Percentiles rank a stretch among this genome's conserved stretches.
Evolutionary conservation across 2,329 filamentous ascomycete species (phyloP).

Genomic region (Colletotrichum magnum): DNA sequence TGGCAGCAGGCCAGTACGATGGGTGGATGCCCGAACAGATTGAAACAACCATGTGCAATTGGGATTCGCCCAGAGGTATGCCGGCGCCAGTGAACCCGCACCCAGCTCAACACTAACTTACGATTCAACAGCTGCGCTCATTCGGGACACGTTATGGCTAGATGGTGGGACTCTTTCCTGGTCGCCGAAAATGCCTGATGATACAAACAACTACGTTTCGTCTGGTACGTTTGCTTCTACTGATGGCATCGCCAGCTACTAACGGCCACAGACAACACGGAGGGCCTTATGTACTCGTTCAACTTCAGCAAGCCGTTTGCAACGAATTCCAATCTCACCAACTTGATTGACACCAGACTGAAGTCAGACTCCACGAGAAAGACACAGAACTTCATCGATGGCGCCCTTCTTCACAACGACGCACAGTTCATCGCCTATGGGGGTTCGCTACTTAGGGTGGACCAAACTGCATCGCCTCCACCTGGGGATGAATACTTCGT

Average conservation of each 20-base stretch:
- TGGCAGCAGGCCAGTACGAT: conserved; percentile 58
- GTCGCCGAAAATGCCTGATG: conserved; percentile 61
- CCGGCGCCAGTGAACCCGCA: neutral
- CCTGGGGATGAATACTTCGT: conserved; percentile 58
- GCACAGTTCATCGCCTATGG: conserved; percentile 76
- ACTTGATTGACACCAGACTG: conserved; percentile 61
- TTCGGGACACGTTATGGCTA: conserved; percentile 75
- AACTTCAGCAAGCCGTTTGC: conserved; percentile 72
- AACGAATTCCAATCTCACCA: conserved; percentile 65
- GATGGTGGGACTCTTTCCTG: conserved; percentile 74
- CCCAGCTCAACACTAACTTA: neutral
- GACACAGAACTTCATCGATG: conserved; percentile 72
- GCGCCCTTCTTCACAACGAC: conserved; percentile 76
- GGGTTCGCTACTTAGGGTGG: conserved; percentile 58
- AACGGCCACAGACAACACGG: conserved; percentile 60
- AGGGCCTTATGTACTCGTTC: conserved; percentile 68
- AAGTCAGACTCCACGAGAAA: conserved; percentile 67
- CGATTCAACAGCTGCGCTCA: conserved; percentile 61
- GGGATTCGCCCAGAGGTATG: conserved; percentile 63
- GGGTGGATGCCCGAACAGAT: conserved; percentile 66
- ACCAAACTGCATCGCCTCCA: conserved; percentile 56
- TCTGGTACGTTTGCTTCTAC: conserved; percentile 53
- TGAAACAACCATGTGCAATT: conserved; percentile 72
- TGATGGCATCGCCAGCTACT: conserved; percentile 26
- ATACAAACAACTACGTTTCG: conserved; percentile 50